Conservation (phyloP, 2,329 filamentous ascomycete genomes). For the Arthrinium puccinioides region DNA sequence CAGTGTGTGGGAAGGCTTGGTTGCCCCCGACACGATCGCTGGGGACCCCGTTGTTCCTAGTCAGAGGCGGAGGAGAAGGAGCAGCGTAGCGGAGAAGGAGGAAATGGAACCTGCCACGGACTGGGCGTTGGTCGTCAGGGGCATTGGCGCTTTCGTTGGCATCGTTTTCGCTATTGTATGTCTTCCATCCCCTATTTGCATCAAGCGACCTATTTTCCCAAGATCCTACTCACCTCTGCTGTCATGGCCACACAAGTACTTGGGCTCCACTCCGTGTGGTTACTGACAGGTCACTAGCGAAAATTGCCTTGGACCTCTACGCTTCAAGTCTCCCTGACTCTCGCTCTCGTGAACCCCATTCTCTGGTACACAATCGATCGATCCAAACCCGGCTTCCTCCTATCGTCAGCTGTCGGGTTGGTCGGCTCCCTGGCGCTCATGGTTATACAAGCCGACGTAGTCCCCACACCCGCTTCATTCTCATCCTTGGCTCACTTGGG, state of each 20-base stretch:
- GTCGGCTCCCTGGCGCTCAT: conserved; percentile 68
- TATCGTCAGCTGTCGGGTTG: conserved; percentile 68
- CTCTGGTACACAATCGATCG: conserved; percentile 96
- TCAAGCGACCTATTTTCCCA: no score
- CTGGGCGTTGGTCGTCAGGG: conserved; percentile 61
- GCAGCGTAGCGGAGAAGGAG: no score
- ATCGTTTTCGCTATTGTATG: conserved; percentile 69
- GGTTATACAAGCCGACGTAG: conserved; percentile 67
- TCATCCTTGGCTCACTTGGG: conserved; percentile 16
- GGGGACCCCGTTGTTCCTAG: conserved; percentile 11
- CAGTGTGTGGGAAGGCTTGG: conserved; percentile 56
- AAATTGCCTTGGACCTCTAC: conserved; percentile 91
- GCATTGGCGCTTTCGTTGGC: conserved; percentile 53
- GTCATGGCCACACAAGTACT: no score
- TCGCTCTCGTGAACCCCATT: conserved; percentile 85
- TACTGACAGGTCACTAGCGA: conserved; percentile 44
- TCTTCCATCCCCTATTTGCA: conserved; percentile 16
- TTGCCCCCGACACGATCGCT: conserved; percentile 24
- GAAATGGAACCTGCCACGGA: conserved; percentile 39
- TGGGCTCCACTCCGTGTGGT: neutral
- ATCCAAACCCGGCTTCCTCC: conserved; percentile 73
- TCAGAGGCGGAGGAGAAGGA: conserved; percentile 20
- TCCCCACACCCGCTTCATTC: conserved; percentile 56
- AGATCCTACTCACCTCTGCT: conserved; percentile 4
- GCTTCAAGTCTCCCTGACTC: conserved; percentile 82